phyloP scores from a whole-genome alignment of 768 basidiomycete species.

The Russula sp. region DNA sequence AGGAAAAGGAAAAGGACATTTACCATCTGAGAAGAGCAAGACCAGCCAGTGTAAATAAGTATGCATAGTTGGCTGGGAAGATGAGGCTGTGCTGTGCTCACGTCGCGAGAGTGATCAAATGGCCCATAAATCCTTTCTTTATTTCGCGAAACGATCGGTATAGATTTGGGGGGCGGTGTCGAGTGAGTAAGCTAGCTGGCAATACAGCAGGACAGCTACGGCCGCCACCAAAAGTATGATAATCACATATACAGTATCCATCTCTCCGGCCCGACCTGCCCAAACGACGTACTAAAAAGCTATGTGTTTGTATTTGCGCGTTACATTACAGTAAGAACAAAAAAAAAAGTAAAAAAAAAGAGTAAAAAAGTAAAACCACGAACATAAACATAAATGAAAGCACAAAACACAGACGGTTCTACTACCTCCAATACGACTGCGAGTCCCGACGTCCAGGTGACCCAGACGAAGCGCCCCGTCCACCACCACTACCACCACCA shows the following conservation, averaged over 20 bases:
- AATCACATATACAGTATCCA: too few species aligned
- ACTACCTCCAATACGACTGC: constrained; percentile 8
- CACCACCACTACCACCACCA: not conserved
- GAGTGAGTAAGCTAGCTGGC: too few species aligned
- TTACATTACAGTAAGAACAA: not conserved
- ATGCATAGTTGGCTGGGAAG: too few species aligned
- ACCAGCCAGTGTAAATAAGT: too few species aligned
- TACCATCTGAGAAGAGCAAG: constrained; percentile 2
- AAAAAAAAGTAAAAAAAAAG: not conserved
- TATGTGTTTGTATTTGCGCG: too few species aligned
- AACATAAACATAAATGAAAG: constrained; percentile 4
- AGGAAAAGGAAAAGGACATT: constrained; percentile 17
- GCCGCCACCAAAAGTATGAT: too few species aligned
- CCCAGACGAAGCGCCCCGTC: not conserved
- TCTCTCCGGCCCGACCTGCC: too few species aligned
- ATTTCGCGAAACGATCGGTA: too few species aligned
- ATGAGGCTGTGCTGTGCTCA: constrained; percentile 26
- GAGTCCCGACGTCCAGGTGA: constrained; percentile 11
- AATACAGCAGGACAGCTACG: too few species aligned
- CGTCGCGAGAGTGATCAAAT: constrained; percentile 86
- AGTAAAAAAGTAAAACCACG: not conserved
- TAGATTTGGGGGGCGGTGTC: too few species aligned
- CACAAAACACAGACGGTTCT: not conserved
- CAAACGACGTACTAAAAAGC: too few species aligned
- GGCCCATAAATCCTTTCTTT: constrained; percentile 54